These are phyloP conservation scores for Schwanniomyces sp. DNA, from an alignment of 805 yeast species.

Conservation along the genomic window DNA sequence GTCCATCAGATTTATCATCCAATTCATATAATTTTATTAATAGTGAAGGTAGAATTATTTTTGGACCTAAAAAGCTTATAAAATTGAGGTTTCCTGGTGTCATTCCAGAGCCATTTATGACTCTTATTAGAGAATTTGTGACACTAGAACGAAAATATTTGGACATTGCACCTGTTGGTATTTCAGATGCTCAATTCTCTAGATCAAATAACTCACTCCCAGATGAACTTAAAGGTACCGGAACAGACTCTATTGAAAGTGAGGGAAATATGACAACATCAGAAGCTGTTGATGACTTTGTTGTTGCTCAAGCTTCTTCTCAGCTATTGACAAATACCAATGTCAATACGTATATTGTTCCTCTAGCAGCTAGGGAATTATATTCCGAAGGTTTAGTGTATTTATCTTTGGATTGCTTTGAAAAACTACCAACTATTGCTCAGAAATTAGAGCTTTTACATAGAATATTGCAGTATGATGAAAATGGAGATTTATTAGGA, in stretches of 20 bases:
- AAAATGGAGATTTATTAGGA: slow-evolving; percentile 26
- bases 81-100: slow-evolving; percentile 55
- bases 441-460: slow-evolving; percentile 48
- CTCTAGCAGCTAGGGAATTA: slow-evolving; percentile 31
- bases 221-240: slow-evolving; percentile 8
- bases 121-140: slow-evolving; percentile 20
- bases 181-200: slow-evolving; percentile 30
- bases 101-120: slow-evolving; percentile 31
- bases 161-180: slow-evolving; percentile 39
- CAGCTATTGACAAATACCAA: slow-evolving; percentile 31
- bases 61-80: slow-evolving; percentile 45
- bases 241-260: neutral
- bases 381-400: slow-evolving; percentile 35
- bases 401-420: slow-evolving; percentile 42
- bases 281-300: slow-evolving; percentile 21
- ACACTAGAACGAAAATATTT: slow-evolving; percentile 28
- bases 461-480: slow-evolving; percentile 42
- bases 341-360: slow-evolving; percentile 38
- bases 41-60: slow-evolving; percentile 56
- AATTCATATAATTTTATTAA: slow-evolving; percentile 58
- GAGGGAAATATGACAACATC: slow-evolving; percentile 7
- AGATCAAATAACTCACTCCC: slow-evolving; percentile 21
- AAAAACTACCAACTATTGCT: slow-evolving; percentile 35
- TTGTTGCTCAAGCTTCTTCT: slow-evolving; percentile 35
- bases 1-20: slow-evolving; percentile 50